Conservation (phyloP, 495 filamentous ascomycete species). For the Echria macrotheca region DNA sequence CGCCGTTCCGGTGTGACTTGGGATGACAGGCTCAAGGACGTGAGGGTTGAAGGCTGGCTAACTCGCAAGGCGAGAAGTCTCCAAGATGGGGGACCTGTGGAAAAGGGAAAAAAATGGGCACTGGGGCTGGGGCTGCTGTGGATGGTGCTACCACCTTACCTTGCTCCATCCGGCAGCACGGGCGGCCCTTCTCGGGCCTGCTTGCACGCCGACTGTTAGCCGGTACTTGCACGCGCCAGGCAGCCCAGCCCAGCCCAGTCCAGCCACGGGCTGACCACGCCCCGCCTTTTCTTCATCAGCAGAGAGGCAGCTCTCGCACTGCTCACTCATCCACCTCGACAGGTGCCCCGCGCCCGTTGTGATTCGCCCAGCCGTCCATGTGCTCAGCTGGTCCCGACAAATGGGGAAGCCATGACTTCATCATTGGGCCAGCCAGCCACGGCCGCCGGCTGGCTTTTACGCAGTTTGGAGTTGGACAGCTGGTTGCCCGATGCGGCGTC, state of each 20-base stretch:
- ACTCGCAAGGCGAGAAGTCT: neutral
- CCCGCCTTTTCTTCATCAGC: neutral
- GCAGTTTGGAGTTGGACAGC: too few species aligned
- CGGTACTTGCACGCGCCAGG: neutral
- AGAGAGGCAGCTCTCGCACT: conserved; percentile 1
- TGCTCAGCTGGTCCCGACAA: too few species aligned
- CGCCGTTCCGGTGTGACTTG: neutral
- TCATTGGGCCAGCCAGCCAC: too few species aligned
- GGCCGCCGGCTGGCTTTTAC: too few species aligned
- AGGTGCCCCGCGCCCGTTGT: neutral
- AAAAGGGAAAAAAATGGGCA: conserved; percentile 1
- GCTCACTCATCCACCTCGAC: conserved; percentile 5
- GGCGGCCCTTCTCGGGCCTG: too few species aligned
- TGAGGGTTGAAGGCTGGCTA: conserved; percentile 8
- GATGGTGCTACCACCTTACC: neutral
- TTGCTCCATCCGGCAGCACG: too few species aligned
- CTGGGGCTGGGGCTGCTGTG: conserved; percentile 6
- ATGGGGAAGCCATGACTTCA: too few species aligned
- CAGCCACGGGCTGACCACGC: neutral
- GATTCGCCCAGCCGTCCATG: neutral
- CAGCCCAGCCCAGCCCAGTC: neutral
- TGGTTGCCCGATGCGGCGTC: too few species aligned
- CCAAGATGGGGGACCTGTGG: conserved; percentile 1
- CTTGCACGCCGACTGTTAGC: conserved; percentile 2
- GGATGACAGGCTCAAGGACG: conserved; percentile 8